phyloP scores from a whole-genome alignment of 1,284 basidiomycete genomes.

The Xanthoconium separans region DNA sequence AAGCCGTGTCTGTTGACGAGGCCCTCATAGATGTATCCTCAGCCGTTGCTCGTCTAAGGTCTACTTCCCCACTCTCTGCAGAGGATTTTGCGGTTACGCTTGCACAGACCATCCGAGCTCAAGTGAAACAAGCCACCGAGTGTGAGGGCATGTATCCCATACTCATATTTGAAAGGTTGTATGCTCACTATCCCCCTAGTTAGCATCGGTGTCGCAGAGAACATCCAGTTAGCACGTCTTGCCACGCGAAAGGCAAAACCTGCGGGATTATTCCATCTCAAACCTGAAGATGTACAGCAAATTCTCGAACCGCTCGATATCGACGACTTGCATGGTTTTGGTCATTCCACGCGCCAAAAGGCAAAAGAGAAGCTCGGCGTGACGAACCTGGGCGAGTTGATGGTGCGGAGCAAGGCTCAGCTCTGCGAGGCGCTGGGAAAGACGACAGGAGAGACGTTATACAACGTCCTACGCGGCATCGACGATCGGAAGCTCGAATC shows the following conservation, averaged over 20 bases:
- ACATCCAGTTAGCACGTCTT: constrained; percentile 89
- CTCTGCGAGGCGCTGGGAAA: constrained; percentile 80
- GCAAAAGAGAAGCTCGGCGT: constrained; percentile 74
- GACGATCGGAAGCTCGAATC: constrained; percentile 81
- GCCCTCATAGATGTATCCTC: constrained; percentile 88
- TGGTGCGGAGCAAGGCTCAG: constrained; percentile 55
- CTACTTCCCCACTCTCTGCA: constrained; percentile 28
- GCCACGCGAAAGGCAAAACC: constrained; percentile 94
- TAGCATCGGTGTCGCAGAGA: constrained; percentile 89
- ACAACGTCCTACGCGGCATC: constrained; percentile 80
- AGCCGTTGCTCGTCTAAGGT: constrained; percentile 50
- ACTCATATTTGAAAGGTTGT: not conserved
- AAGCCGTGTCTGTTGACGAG: constrained; percentile 96
- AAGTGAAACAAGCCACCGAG: constrained; percentile 73
- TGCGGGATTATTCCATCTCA: constrained; percentile 78
- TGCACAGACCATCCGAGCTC: constrained; percentile 78
- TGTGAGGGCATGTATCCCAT: constrained; percentile 68
- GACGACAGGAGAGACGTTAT: constrained; percentile 81
- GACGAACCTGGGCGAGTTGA: constrained; percentile 69
- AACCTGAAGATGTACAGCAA: constrained; percentile 48
- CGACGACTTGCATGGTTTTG: constrained; percentile 87
- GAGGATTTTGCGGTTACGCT: constrained; percentile 66
- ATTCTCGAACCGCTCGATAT: constrained; percentile 81
- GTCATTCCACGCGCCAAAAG: constrained; percentile 70
- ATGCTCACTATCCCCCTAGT: constrained; percentile 44